Evolutionary conservation across 2,329 filamentous ascomycete species (phyloP), one percentile per base, ranked within the genome.

Genomic region (Scleromitrula shiraiana): DNA sequence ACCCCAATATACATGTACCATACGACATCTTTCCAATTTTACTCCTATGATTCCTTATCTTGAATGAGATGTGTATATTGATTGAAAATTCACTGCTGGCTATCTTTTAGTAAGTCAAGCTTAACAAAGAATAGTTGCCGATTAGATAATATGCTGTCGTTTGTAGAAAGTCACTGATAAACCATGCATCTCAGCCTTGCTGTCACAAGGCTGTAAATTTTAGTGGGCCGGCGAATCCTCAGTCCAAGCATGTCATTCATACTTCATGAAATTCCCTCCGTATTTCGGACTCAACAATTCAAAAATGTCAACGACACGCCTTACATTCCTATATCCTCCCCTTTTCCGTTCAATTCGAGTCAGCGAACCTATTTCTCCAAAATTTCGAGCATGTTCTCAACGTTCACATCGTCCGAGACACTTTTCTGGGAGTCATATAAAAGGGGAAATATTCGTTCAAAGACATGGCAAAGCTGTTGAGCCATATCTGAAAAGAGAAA

Each of bases 261-360:
- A 15, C 19, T 12, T 12, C 23, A 22, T 38, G 14, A 36, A 22
- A 19, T 20, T 19, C 20, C 19, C 19, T 38, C 23, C 19, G 19
- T 5, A 22, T 20, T 9, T 12, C 20, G 17, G 35, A 12, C 17
- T 22, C 35, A 38, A 38, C 17, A 22, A 38, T 12, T 12, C 17
- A 19, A 22, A 22, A 19, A 87, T 87, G 79, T 73, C 81, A 53
- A 72, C 76, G 20, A 69, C 71, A 51, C 74, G 82, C 59, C 70
- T 87, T 51, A 77, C 78, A 14, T 86, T 86, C 59, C 70, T 87
- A 15, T 86, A 85, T 56, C 82, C 83, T 38, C 78, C 80, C 56
- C 66, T 86, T 46, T 77, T 83, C 64, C 78, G 80, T 46, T 70
- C 73, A 14, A 64, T 73, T 54, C 70, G 73, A 53, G 56, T 63